phyloP scores from a whole-genome alignment of 192 early-diverging fungal species.

The Radiomyces spectabilis region DNA sequence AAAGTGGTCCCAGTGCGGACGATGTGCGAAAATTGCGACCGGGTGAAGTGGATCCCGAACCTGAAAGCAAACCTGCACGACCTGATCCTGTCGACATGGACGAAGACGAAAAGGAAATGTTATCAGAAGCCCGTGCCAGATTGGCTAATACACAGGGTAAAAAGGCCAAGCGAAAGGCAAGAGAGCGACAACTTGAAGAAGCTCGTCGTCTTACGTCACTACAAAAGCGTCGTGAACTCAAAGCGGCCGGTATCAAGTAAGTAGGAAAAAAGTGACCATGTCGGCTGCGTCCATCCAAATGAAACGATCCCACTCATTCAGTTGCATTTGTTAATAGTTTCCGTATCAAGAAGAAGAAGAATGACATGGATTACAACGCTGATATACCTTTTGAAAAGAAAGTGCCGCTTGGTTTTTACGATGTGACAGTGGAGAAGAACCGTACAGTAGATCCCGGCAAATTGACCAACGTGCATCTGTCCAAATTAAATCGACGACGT shows the following conservation, averaged over 20 bases:
- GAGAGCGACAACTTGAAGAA: conserved; percentile 96
- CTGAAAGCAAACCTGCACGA: conserved; percentile 92
- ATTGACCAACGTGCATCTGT: conserved; percentile 63
- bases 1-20: conserved; percentile 74
- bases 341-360: conserved; percentile 62
- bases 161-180: conserved; percentile 97
- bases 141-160: conserved; percentile 99
- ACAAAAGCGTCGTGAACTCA: conserved; percentile 94
- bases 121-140: conserved; percentile 94
- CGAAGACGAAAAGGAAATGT: conserved; percentile 99
- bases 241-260: conserved; percentile 93
- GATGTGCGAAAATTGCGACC: conserved; percentile 82
- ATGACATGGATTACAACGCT: conserved; percentile 88
- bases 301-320: no score
- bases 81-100: conserved; percentile 99
- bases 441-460: conserved; percentile 51
- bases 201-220: conserved; percentile 80
- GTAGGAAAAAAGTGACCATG: no score
- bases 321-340: conserved; percentile 9
- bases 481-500: conserved; percentile 83
- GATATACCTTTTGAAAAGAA: conserved; percentile 93
- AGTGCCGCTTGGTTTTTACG: conserved; percentile 87
- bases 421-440: conserved; percentile 79
- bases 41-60: conserved; percentile 96
- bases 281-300: no score